Percentiles rank a stretch among this genome's conserved stretches.
Conservation (phyloP, 495 filamentous ascomycete genomes). For the Penicillium dipodomyicola region DNA sequence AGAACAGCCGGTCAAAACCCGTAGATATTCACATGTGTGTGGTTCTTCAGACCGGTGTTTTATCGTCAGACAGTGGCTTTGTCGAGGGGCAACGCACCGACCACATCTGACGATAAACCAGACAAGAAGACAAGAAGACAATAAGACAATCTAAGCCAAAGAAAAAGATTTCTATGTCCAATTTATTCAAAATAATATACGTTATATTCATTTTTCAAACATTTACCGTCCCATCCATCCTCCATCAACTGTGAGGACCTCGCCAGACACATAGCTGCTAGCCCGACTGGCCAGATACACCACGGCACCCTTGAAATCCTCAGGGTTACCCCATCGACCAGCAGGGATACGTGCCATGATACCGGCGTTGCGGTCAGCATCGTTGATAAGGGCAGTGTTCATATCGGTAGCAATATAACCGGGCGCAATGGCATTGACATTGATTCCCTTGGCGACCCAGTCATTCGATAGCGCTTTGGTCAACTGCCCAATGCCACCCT, state of each 20-base stretch:
- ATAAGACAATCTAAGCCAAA: too few species aligned
- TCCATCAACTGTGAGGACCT: constrained; percentile 80
- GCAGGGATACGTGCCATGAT: constrained; percentile 84
- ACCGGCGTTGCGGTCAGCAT: constrained; percentile 62
- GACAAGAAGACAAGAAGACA: too few species aligned
- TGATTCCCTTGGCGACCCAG: constrained; percentile 76
- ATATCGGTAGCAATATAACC: constrained; percentile 89
- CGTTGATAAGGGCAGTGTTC: constrained; percentile 79
- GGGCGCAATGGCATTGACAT: constrained; percentile 77
- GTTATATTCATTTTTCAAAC: neutral
- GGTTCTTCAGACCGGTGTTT: neutral
- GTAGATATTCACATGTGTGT: too few species aligned
- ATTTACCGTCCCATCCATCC: constrained; percentile 87
- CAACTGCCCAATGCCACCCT: constrained; percentile 81
- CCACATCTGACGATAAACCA: neutral
- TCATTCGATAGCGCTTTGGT: constrained; percentile 88
- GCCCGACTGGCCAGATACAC: constrained; percentile 76
- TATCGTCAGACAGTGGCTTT: constrained; percentile 1
- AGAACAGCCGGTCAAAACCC: neutral
- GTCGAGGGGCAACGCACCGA: neutral
- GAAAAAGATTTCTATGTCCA: neutral
- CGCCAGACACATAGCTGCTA: constrained; percentile 78
- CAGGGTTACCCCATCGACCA: constrained; percentile 79
- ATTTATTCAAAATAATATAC: neutral
- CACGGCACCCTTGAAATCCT: constrained; percentile 84